phyloP scores from a whole-genome alignment of 2,329 filamentous ascomycete species.

The Fusarium humuli region DNA sequence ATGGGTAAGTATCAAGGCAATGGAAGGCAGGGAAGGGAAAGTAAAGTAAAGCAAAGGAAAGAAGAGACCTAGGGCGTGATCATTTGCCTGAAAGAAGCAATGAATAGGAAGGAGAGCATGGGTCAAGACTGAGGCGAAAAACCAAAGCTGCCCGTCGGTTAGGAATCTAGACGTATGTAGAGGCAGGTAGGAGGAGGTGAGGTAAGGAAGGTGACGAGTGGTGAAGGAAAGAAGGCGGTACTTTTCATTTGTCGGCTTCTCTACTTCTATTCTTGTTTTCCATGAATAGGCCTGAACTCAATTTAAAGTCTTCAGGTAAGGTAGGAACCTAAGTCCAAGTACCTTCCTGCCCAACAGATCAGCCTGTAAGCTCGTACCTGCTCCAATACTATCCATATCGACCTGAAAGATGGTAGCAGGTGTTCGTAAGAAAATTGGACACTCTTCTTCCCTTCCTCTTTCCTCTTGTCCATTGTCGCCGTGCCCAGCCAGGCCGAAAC shows the following conservation, averaged over 20 bases:
- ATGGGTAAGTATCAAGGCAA: neutral
- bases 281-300: slow-evolving; percentile 12
- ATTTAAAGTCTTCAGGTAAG: slow-evolving; percentile 20
- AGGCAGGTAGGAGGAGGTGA: slow-evolving; percentile 2
- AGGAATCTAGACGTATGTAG: neutral
- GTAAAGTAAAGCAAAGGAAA: neutral
- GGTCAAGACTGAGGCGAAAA: slow-evolving; percentile 22
- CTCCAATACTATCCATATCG: neutral
- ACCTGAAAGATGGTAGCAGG: neutral
- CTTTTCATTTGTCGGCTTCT: slow-evolving; percentile 22
- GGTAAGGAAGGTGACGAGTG: slow-evolving; percentile 9
- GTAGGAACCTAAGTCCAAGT: slow-evolving; percentile 1
- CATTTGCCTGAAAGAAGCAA: slow-evolving; percentile 18
- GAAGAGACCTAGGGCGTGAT: neutral
- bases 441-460: slow-evolving; percentile 8
- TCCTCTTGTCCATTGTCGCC: slow-evolving; percentile 21
- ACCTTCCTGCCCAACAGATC: neutral
- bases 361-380: neutral
- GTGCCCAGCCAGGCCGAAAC: slow-evolving; percentile 12
- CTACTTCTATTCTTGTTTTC: slow-evolving; percentile 7
- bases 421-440: slow-evolving; percentile 3
- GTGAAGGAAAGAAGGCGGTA: slow-evolving; percentile 1
- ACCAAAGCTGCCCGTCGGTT: slow-evolving; percentile 5
- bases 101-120: slow-evolving; percentile 16
- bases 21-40: neutral